Conservation (phyloP, 768 basidiomycete genomes). For the Calvatia gigantea region DNA sequence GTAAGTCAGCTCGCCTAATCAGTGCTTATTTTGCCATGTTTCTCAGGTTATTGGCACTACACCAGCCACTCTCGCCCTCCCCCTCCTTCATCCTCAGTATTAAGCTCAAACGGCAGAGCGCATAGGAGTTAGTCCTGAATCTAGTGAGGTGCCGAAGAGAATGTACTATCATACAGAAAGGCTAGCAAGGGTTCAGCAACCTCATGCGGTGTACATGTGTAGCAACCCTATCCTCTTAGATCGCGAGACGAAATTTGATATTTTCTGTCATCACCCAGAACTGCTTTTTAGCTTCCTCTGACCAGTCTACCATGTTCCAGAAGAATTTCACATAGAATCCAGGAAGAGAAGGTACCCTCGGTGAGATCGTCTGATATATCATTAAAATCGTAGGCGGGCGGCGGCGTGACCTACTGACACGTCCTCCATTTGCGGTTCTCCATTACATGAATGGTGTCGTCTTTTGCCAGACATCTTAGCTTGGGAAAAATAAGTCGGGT, state of each 20-base stretch:
- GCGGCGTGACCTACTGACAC: not conserved
- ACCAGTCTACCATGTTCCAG: not conserved
- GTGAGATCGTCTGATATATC: not conserved
- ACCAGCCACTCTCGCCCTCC: too few species aligned
- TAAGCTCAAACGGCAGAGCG: too few species aligned
- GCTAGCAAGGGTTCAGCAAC: not conserved
- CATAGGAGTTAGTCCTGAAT: too few species aligned
- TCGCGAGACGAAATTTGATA: not conserved
- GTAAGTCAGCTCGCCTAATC: too few species aligned
- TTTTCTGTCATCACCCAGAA: not conserved
- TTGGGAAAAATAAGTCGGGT: not conserved
- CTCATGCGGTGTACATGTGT: not conserved
- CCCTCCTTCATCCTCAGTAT: too few species aligned
- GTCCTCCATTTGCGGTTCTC: not conserved
- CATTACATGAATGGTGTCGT: not conserved
- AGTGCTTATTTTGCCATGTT: too few species aligned
- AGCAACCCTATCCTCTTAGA: not conserved
- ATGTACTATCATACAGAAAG: too few species aligned
- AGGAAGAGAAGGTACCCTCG: not conserved
- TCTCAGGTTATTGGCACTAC: too few species aligned
- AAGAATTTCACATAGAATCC: not conserved
- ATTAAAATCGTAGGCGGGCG: not conserved
- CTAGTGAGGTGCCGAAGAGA: too few species aligned
- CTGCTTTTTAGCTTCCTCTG: not conserved
- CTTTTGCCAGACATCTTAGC: not conserved